Evolutionary conservation across 1,139 yeast genomes (phyloP), one percentile per base, ranked within the genome.

Genomic region (Magnusiomyces fungicola): DNA sequence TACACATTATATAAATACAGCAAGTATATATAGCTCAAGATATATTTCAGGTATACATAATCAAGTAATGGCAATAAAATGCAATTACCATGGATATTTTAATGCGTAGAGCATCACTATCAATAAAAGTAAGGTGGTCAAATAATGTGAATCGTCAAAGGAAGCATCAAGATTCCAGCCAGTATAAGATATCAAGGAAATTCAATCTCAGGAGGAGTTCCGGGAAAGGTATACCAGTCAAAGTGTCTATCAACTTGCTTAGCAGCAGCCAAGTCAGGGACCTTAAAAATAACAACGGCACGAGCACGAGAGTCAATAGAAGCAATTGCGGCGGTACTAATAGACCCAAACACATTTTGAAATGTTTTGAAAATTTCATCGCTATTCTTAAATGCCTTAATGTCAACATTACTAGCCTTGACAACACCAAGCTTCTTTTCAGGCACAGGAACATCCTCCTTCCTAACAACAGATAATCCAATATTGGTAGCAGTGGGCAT

Each of bases 401-500:
- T 41, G 19, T 41, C 44, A 29, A 41, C 44, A 30, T 41, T 41
- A 25, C 44, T 41, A 12, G 29, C 44, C 36, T 41, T 41, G 36
- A 41, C 44, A 27, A 41, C 23, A 12, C 16, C 34, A 9, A n/a
- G 18, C n/a, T 18, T 19, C 22, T 25, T 30, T 16, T 19, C 22
- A 7, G 22, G 22, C 22, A 16, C 41, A 18, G 41, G n/a, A 38
- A 16, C n/a, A 5, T 32, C 34, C 14, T 32, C 9, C 34, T 32
- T 32, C 16, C 16, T n/a, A n/a, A n/a, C n/a, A n/a, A n/a, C n/a
- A n/a, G n/a, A n/a, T n/a, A n/a, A n/a, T n/a, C n/a, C n/a, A n/a
- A n/a, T n/a, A n/a, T n/a, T n/a, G n/a, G n/a, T n/a, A n/a, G n/a
- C n/a, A n/a, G n/a, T n/a, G n/a, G n/a, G n/a, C n/a, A n/a, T n/a